Conservation (phyloP, 1,284 basidiomycete species). For the Pseudozyma sp. region DNA sequence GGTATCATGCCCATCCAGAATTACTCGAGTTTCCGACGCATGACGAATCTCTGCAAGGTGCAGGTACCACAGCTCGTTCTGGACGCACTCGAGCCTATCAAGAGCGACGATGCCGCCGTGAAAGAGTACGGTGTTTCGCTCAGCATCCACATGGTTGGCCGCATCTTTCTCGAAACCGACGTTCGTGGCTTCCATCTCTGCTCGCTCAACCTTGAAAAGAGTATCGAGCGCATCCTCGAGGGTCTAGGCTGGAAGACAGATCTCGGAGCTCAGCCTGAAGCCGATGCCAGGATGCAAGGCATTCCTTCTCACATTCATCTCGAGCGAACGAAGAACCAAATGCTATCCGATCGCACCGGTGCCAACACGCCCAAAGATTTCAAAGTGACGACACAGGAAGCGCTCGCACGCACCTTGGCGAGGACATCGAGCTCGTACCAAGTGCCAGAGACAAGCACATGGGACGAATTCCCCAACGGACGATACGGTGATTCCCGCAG, state of each 20-base stretch:
- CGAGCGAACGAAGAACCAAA: conserved; percentile 37
- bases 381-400: conserved; percentile 41
- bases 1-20: conserved; percentile 99
- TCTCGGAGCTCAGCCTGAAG: conserved; percentile 19
- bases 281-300: conserved; percentile 11
- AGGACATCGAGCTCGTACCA: conserved; percentile 46
- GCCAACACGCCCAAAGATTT: conserved; percentile 47
- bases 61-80: conserved; percentile 80
- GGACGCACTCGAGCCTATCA: conserved; percentile 79
- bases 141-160: conserved; percentile 77
- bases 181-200: conserved; percentile 92
- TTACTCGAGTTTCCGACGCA: conserved; percentile 88
- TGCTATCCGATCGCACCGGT: conserved; percentile 51
- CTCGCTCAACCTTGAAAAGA: conserved; percentile 97
- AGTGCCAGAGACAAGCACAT: conserved; percentile 51
- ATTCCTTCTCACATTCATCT: conserved; percentile 36
- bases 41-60: conserved; percentile 88
- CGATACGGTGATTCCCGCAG: conserved; percentile 65
- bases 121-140: conserved; percentile 81
- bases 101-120: conserved; percentile 82
- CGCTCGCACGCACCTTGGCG: conserved; percentile 39
- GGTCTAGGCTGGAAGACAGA: conserved; percentile 47
- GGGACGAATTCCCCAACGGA: conserved; percentile 68
- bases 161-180: conserved; percentile 74
- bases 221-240: conserved; percentile 85